These are phyloP conservation scores for Pseudodiploospora longispora DNA, from an alignment of 2,329 filamentous ascomycete genomes.

Conservation along the genomic window DNA sequence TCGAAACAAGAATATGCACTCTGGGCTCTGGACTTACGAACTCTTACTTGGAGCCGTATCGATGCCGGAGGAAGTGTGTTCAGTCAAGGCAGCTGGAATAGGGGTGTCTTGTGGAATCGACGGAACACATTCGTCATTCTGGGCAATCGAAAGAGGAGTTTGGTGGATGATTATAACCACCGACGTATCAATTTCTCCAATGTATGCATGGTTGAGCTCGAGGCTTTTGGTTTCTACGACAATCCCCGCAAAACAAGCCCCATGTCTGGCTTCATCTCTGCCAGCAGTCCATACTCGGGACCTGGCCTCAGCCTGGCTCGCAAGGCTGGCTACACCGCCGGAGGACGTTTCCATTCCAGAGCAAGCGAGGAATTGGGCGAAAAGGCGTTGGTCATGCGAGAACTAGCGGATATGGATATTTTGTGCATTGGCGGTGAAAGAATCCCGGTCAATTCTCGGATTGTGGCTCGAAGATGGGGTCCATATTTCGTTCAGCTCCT, in stretches of 20 bases:
- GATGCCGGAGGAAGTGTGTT: constrained; percentile 93
- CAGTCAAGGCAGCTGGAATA: constrained; percentile 95
- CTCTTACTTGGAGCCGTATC: constrained; percentile 88
- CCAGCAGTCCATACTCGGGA: constrained; percentile 61
- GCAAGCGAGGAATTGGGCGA: constrained; percentile 82
- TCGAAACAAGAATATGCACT: constrained; percentile 97
- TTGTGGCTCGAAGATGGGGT: constrained; percentile 84
- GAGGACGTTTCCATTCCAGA: constrained; percentile 66
- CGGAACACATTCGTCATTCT: constrained; percentile 94
- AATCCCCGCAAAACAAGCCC: constrained; percentile 76
- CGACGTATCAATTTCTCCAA: constrained; percentile 96
- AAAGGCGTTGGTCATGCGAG: constrained; percentile 68
- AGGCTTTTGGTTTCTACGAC: constrained; percentile 95
- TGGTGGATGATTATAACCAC: constrained; percentile 98
- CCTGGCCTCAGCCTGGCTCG: constrained; percentile 48
- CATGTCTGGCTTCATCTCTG: constrained; percentile 75
- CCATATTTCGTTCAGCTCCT: constrained; percentile 92
- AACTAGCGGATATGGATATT: constrained; percentile 94
- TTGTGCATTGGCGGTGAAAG: constrained; percentile 84
- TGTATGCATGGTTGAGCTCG: constrained; percentile 91
- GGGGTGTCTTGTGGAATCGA: constrained; percentile 86
- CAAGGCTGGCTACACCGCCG: constrained; percentile 58
- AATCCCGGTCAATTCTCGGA: constrained; percentile 85
- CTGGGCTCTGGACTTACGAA: constrained; percentile 86
- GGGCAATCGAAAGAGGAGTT: constrained; percentile 83